Conservation (phyloP, 768 basidiomycete species). For the Galerina sulciceps region DNA sequence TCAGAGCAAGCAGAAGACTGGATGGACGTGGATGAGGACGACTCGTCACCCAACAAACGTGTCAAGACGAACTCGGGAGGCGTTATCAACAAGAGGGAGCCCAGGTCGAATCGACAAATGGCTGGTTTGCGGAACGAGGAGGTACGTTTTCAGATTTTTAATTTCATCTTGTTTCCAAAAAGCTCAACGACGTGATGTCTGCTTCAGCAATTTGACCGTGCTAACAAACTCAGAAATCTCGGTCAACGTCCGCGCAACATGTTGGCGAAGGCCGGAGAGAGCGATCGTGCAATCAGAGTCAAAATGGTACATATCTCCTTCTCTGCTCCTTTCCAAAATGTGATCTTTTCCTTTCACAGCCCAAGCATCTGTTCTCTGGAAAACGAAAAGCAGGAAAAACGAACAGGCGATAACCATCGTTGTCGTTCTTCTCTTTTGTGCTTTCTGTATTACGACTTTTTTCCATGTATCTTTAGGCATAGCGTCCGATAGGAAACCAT, state of each 20-base stretch:
- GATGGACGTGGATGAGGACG: constrained; percentile 61
- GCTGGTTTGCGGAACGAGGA: constrained; percentile 79
- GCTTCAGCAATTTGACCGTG: constrained; percentile 75
- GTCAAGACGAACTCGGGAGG: constrained; percentile 65
- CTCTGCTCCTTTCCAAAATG: constrained; percentile 1
- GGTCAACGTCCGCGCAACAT: constrained; percentile 87
- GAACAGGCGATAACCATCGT: constrained; percentile 58
- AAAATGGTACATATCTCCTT: constrained; percentile 69
- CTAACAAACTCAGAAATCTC: constrained; percentile 82
- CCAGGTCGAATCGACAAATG: constrained; percentile 73
- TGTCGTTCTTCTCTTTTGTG: not conserved
- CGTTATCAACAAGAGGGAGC: constrained; percentile 54
- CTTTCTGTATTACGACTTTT: constrained; percentile 10
- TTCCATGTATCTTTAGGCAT: constrained; percentile 10
- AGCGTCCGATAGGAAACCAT: constrained; percentile 16
- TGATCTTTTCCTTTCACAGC: constrained; percentile 45
- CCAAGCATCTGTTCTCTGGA: constrained; percentile 85
- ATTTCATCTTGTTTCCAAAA: not conserved
- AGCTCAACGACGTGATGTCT: not conserved
- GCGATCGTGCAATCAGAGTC: constrained; percentile 77
- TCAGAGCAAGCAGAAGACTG: constrained; percentile 52
- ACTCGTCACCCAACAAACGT: constrained; percentile 58
- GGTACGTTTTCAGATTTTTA: constrained; percentile 45
- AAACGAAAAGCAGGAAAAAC: constrained; percentile 89
- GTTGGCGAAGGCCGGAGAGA: constrained; percentile 90